Conservation (phyloP, 352 stramenopile genomes). For the Stephanocyclus meneghinianus region DNA sequence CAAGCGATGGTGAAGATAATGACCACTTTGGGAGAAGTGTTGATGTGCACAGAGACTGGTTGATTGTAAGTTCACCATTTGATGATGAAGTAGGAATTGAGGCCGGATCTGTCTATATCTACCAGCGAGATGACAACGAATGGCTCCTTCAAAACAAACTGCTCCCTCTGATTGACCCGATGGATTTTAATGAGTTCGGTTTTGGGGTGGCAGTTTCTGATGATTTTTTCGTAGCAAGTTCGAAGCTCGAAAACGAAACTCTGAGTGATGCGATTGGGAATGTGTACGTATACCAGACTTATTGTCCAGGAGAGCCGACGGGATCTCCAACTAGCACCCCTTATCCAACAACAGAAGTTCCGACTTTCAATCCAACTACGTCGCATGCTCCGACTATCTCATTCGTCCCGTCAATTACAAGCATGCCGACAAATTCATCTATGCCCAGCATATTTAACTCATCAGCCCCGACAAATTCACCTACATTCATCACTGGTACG, state of each 20-base stretch:
- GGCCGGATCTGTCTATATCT: conserved; percentile 27
- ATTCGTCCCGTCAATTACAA: not conserved
- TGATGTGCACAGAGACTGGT: conserved; percentile 24
- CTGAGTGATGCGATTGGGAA: conserved; percentile 7
- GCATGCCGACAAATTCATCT: conserved; percentile 7
- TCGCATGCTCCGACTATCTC: conserved; percentile 5
- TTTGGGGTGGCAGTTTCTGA: conserved; percentile 28
- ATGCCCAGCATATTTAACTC: not conserved
- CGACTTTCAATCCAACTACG: conserved; percentile 9
- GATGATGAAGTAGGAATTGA: conserved; percentile 31
- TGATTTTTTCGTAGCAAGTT: conserved; percentile 25
- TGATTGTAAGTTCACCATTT: conserved; percentile 32
- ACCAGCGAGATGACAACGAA: conserved; percentile 11
- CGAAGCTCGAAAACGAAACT: conserved; percentile 21
- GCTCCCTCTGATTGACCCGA: conserved; percentile 8
- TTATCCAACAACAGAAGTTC: conserved; percentile 11
- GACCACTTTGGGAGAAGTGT: conserved; percentile 43
- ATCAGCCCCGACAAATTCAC: conserved; percentile 5
- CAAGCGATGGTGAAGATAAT: conserved; percentile 31
- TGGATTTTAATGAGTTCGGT: conserved; percentile 28
- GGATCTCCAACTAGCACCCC: conserved; percentile 15
- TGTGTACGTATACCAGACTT: conserved; percentile 30
- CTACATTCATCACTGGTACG: not conserved
- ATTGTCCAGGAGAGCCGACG: conserved; percentile 11
- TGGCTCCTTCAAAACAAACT: conserved; percentile 27